Base-by-base conservation (phyloP, 345 rosid species). In the Syzygium jambos region DNA sequence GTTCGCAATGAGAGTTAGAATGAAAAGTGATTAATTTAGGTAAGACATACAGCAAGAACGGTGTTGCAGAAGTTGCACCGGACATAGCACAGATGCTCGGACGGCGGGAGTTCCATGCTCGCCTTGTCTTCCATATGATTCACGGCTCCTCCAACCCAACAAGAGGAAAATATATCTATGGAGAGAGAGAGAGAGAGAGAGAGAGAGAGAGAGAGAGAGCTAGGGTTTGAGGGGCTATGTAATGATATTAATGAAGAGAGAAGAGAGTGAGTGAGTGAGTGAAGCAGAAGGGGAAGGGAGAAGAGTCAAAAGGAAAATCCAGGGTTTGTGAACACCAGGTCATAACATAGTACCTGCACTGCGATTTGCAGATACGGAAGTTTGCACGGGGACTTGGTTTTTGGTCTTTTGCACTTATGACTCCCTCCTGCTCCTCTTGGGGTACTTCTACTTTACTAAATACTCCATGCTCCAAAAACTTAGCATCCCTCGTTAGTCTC, bases 11-110 rank as follows among this genome's bases (percentile, higher is more conserved):
- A 65, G 46, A 34, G 43, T 4, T 22, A 27, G 17, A 87, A 16
- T 49, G 30, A 53, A 46, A 54, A n/a, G 65, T 49, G 59, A 46
- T 17, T n/a, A 38, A 80, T 27, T 38, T 19, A 27, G 85, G 49
- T 53, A n/a, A 73, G 49, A 59, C 38, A 1, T 95, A 97, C 99
- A 88, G 99, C 99, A 68, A 98, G 99, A 92, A 98, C 95, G 88
- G 99, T 98, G 96, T 90, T 94, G 95, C 99, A 98, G 91, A 95
- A 96, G 94, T 95, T 98, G 93, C 99, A 98, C 29, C 99, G 98
- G 85, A 96, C 96, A 90, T 98, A 98, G 91, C 97, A 98, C 85
- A 96, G 99, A 89, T 96, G 96, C 87, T 98, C 98, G 57, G 96
- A 86, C 84, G 93, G 96, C 59, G 93, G 92, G 89, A 89, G 84